These are phyloP conservation scores for Clavulina sp. DNA, from an alignment of 768 basidiomycete species.

Conservation along the genomic window DNA sequence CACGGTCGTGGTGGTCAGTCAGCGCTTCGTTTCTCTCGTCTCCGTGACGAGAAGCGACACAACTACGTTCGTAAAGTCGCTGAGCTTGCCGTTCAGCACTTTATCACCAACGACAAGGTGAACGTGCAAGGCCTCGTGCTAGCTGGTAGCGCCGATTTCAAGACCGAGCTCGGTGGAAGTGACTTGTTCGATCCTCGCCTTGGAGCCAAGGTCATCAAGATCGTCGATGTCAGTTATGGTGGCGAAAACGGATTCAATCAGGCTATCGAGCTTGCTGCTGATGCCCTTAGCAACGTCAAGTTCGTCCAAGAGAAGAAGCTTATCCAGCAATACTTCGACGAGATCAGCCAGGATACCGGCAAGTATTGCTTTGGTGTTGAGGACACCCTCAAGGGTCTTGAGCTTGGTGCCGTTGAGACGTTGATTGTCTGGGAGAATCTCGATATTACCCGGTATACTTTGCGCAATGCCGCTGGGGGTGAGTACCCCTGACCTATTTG, in stretches of 20 bases:
- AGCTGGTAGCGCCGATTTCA: conserved; percentile 96
- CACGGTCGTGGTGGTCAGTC: conserved; percentile 99
- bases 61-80: conserved; percentile 99
- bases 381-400: conserved; percentile 90
- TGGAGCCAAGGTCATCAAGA: conserved; percentile 84
- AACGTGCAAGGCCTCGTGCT: conserved; percentile 93
- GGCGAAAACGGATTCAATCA: conserved; percentile 99
- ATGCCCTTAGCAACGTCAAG: conserved; percentile 94
- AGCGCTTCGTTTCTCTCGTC: conserved; percentile 96
- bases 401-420: conserved; percentile 92
- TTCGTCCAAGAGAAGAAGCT: conserved; percentile 98
- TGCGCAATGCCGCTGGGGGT: conserved; percentile 90
- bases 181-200: conserved; percentile 91
- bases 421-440: conserved; percentile 98
- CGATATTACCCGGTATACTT: conserved; percentile 70
- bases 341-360: conserved; percentile 93
- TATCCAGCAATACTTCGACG: conserved; percentile 97
- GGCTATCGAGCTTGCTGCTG: conserved; percentile 93
- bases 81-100: conserved; percentile 92
- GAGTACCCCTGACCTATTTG: conserved; percentile 11
- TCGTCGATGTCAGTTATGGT: conserved; percentile 96
- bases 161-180: conserved; percentile 88
- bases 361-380: conserved; percentile 96
- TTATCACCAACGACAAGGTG: conserved; percentile 94
- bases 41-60: conserved; percentile 97